Base-by-base conservation (phyloP, 73 alveolate species). In the Paramecium sexaurelia region DNA sequence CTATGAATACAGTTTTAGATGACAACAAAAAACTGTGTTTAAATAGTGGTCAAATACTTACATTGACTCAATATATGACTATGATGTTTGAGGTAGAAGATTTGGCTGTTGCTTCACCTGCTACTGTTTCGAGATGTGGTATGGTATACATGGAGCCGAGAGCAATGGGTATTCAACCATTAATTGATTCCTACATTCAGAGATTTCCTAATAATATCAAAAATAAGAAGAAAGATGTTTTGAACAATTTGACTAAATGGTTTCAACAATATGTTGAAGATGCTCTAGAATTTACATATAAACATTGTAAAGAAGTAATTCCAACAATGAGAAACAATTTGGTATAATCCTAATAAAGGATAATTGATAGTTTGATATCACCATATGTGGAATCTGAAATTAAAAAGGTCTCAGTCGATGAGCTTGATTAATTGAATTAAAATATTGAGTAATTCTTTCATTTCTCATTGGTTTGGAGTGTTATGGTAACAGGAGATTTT, bases 41-140 rank as follows among this genome's bases (percentile, higher is more conserved):
- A 39, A 97, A 96, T 89, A 93, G 98, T 56, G 99, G 99, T 13
- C 96, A 97, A 89, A 99, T 98, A 85, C 97, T 99, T 32, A 95
- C 99, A n/a, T 95, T 97, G 11, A 96, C 99, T 7, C 94, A 96
- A n/a, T 97, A 97, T 41, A 97, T 97, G 99, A 97, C 99, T 3
- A 97, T 97, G 99, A 97, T 97, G 99, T 98, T 98, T 78, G 99
- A 98, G 66, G 99, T 97, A 3, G 99, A 97, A 94, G 99, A 98
- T 94, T 92, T 98, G 93, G 98, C 98, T 20, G 99, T 98, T 33
- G 99, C 99, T 32, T 97, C 99, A 7, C 99, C 99, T n/a, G 99
- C 99, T 26, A 99, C 99, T 33, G 99, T 99, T 7, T 97, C 99
- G 7, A 95, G 99, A 84, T 98, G 99, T 75, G 99, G 99, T 92